These are phyloP conservation scores for Sclerotiophoma versabilis DNA, from an alignment of 2,329 filamentous ascomycete species.

Conservation along the genomic window DNA sequence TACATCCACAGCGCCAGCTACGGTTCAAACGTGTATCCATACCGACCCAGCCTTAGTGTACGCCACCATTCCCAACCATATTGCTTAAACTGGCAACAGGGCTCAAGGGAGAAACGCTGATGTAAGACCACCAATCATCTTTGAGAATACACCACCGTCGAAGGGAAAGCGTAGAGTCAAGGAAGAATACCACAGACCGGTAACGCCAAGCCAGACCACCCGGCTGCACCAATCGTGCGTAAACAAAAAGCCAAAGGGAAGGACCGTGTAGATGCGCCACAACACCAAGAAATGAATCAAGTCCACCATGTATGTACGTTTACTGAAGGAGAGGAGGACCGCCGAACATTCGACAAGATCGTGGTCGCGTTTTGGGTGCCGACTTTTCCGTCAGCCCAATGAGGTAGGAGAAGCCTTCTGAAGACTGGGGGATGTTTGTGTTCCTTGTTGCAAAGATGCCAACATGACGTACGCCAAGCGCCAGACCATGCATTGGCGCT, in stretches of 20 bases:
- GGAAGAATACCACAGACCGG: slow-evolving; percentile 5
- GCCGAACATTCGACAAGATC: slow-evolving; percentile 24
- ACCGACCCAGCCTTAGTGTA: slow-evolving; percentile 9
- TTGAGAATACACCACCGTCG: slow-evolving; percentile 16
- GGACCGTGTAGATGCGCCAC: slow-evolving; percentile 18
- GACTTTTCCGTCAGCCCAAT: slow-evolving; percentile 16
- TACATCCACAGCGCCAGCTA: slow-evolving; percentile 14
- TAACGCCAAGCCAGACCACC: slow-evolving; percentile 18
- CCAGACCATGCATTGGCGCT: slow-evolving; percentile 37
- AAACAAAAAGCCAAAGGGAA: slow-evolving; percentile 6
- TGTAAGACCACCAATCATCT: slow-evolving; percentile 9
- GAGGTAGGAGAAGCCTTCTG: slow-evolving; percentile 26
- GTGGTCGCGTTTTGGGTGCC: slow-evolving; percentile 22
- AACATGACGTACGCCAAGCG: slow-evolving; percentile 41
- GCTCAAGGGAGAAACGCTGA: slow-evolving; percentile 12
- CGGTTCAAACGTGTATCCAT: slow-evolving; percentile 5
- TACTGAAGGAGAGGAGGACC: slow-evolving; percentile 29
- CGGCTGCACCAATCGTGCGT: slow-evolving; percentile 14
- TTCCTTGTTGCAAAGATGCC: slow-evolving; percentile 25
- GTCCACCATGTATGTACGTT: slow-evolving; percentile 35
- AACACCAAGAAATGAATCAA: slow-evolving; percentile 32
- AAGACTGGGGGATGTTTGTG: slow-evolving; percentile 12
- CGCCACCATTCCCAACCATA: slow-evolving; percentile 10
- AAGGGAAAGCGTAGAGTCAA: slow-evolving; percentile 8
- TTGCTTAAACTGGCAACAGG: slow-evolving; percentile 21